Evolutionary conservation across 208 protist genomes (phyloP).

Genomic region (Polymyxa betae): DNA sequence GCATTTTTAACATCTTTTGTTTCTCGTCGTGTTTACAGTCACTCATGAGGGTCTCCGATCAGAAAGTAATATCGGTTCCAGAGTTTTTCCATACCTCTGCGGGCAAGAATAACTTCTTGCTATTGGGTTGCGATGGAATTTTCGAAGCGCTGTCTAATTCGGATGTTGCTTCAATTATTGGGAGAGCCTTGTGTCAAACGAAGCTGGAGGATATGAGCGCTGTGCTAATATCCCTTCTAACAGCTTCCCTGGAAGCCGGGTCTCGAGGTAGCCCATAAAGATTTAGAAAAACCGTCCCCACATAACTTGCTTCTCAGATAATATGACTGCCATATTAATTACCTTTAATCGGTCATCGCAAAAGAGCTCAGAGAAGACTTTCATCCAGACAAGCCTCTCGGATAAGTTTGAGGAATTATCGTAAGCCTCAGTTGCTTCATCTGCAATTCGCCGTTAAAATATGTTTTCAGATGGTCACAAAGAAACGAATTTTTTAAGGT

Average conservation of each 20-base stretch:
- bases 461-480: not conserved
- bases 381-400: not conserved
- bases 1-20: too few species aligned
- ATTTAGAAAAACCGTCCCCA: not conserved
- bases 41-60: too few species aligned
- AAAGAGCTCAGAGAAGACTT: not conserved
- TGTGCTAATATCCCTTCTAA: not conserved
- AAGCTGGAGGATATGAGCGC: not conserved
- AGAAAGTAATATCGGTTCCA: constrained; percentile 21
- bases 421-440: not conserved
- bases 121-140: constrained; percentile 33
- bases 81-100: not conserved
- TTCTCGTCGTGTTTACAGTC: too few species aligned
- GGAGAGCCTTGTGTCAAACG: not conserved
- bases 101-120: not conserved
- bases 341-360: not conserved
- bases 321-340: not conserved
- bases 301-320: not conserved
- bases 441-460: not conserved
- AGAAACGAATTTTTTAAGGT: not conserved
- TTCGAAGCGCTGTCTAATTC: constrained; percentile 5
- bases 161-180: not conserved
- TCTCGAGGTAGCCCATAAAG: not conserved
- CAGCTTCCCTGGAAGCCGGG: not conserved
- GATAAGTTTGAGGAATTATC: not conserved